Evolutionary conservation across 1,139 yeast species (phyloP).

Genomic region (Saccharomyces pastorianus): DNA sequence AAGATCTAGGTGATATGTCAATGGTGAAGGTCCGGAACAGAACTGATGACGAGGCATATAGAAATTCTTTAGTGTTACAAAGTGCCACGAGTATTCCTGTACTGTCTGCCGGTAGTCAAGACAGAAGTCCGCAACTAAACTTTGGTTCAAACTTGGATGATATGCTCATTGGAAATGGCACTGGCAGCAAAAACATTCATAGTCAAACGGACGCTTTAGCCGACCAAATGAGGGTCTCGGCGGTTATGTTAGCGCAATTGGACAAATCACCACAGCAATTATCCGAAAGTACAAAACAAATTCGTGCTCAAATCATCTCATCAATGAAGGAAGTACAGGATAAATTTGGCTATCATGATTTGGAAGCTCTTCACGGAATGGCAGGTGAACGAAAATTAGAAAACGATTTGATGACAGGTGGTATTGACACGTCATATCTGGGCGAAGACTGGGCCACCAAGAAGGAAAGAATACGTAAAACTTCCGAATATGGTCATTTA

Average conservation of each 20-base stretch:
- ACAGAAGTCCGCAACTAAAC: constrained; percentile 32
- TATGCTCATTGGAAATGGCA: constrained; percentile 16
- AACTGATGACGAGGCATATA: constrained; percentile 35
- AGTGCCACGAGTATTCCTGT: constrained; percentile 36
- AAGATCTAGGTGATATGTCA: constrained; percentile 56
- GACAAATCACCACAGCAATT: constrained; percentile 63
- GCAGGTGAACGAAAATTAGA: constrained; percentile 91
- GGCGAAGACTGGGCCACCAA: constrained; percentile 92
- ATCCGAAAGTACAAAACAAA: constrained; percentile 56
- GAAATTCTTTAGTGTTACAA: constrained; percentile 34
- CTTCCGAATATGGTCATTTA: constrained; percentile 75
- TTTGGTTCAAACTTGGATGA: constrained; percentile 32
- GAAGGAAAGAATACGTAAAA: constrained; percentile 64
- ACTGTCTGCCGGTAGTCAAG: constrained; percentile 27
- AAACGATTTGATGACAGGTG: constrained; percentile 78
- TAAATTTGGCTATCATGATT: constrained; percentile 44
- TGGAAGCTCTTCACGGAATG: constrained; percentile 51
- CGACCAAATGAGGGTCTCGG: constrained; percentile 90
- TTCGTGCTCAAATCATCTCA: constrained; percentile 67
- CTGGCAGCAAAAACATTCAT: constrained; percentile 11
- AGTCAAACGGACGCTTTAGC: constrained; percentile 48
- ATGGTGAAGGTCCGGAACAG: constrained; percentile 43
- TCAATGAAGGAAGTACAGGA: constrained; percentile 89
- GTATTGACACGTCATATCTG: constrained; percentile 49
- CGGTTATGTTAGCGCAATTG: constrained; percentile 84